Conservation (phyloP, 106 monocot genomes). For the Alisma plantagoaquatica region DNA sequence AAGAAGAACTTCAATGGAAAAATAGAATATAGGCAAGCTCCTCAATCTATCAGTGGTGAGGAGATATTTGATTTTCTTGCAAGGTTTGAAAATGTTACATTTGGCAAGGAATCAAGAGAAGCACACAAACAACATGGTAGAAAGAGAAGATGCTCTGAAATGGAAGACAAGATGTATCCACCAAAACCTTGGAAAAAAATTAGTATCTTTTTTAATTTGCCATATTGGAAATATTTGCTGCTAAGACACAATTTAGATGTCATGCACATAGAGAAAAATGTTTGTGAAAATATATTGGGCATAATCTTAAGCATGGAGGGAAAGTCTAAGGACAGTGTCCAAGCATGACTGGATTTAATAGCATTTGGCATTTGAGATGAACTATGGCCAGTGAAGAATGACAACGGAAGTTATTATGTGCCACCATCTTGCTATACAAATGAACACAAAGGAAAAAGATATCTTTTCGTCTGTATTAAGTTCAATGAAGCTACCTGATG, state of each 20-base stretch:
- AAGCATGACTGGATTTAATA: slow-evolving; percentile 4
- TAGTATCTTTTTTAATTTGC: background rate
- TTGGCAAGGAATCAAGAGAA: no score
- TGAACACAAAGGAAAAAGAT: background rate
- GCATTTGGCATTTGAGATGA: background rate
- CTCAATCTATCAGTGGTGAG: no score
- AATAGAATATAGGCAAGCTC: no score
- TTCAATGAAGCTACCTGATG: background rate
- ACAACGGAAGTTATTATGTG: background rate
- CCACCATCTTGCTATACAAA: background rate
- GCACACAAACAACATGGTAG: no score
- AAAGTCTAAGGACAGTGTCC: no score
- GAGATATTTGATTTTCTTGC: no score
- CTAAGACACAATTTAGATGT: background rate
- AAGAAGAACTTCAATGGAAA: no score
- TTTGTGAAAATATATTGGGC: slow-evolving; percentile 1
- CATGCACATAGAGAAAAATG: slow-evolving; percentile 1
- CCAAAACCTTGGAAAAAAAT: slow-evolving; percentile 2
- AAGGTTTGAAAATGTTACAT: no score
- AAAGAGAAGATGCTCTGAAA: background rate
- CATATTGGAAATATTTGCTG: slow-evolving; percentile 1
- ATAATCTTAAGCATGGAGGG: no score
- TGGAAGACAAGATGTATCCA: background rate
- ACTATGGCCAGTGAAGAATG: background rate
- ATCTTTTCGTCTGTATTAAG: background rate